Conservation (phyloP, 176 grass and related monocot genomes). For the Miscanthus lutarioriparius region DNA sequence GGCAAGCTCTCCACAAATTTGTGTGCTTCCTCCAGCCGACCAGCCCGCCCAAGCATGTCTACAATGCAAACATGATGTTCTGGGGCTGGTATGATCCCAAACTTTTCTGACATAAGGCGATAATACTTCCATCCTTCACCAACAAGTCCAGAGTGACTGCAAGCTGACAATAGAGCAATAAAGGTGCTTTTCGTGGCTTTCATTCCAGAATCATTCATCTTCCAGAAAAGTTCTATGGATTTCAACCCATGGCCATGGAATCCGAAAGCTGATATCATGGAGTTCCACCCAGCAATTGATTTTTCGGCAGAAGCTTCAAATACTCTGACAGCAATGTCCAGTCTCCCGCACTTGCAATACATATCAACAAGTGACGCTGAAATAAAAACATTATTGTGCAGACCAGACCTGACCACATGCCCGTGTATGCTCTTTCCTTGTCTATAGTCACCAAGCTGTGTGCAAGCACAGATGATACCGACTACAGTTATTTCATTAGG, state of each 20-base stretch:
- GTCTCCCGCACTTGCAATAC: slow-evolving; percentile 85
- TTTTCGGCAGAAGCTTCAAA: slow-evolving; percentile 63
- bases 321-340: slow-evolving; percentile 49
- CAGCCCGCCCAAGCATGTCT: slow-evolving; percentile 73
- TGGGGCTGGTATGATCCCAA: slow-evolving; percentile 53
- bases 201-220: slow-evolving; percentile 60
- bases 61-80: slow-evolving; percentile 80
- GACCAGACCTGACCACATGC: slow-evolving; percentile 50
- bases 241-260: slow-evolving; percentile 70
- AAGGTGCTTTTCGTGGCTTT: slow-evolving; percentile 78
- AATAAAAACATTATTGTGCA: slow-evolving; percentile 67
- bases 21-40: slow-evolving; percentile 58
- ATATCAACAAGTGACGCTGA: slow-evolving; percentile 77
- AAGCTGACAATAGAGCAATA: slow-evolving; percentile 77
- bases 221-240: slow-evolving; percentile 65
- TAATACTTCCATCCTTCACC: slow-evolving; percentile 77
- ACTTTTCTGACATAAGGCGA: slow-evolving; percentile 65
- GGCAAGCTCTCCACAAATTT: slow-evolving; percentile 55
- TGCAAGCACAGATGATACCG: slow-evolving; percentile 59
- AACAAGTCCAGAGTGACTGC: slow-evolving; percentile 72
- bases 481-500: slow-evolving; percentile 71
- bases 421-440: slow-evolving; percentile 73
- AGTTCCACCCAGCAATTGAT: slow-evolving; percentile 87
- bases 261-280: slow-evolving; percentile 81
- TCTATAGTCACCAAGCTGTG: slow-evolving; percentile 58